Conservation (phyloP, 768 basidiomycete genomes). For the Podaxis sp. region DNA sequence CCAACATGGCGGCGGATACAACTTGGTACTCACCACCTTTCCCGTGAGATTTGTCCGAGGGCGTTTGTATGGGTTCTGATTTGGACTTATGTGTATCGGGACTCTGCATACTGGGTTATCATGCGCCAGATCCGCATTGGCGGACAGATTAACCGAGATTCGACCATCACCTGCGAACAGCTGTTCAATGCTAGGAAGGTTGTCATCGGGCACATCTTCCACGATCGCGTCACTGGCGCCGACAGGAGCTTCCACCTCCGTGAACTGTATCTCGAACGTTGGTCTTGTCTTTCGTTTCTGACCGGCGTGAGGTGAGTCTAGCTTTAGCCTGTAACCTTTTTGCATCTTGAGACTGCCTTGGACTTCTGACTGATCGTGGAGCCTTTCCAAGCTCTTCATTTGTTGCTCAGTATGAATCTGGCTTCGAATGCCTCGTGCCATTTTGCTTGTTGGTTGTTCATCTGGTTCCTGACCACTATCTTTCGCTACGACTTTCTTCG, state of each 20-base stretch:
- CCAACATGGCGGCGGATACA: background rate
- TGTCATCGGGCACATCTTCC: conserved; percentile 35
- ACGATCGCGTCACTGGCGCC: conserved; percentile 22
- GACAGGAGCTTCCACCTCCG: conserved; percentile 34
- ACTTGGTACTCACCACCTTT: background rate
- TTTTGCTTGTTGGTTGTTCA: conserved; percentile 12
- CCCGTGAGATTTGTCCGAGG: background rate
- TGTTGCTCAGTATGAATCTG: conserved; percentile 26
- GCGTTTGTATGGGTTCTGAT: background rate
- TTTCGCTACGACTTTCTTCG: background rate
- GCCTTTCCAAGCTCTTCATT: conserved; percentile 40
- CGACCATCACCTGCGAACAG: background rate
- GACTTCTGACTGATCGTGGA: conserved; percentile 45
- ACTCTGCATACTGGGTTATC: background rate
- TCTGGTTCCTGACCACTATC: conserved; percentile 17
- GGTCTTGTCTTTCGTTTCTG: conserved; percentile 31
- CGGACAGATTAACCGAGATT: background rate
- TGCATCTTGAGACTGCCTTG: conserved; percentile 35
- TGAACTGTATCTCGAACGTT: conserved; percentile 53
- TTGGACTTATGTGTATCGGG: background rate
- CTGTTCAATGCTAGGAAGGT: conserved; percentile 37
- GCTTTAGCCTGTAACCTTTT: conserved; percentile 45
- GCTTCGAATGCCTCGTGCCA: conserved; percentile 12
- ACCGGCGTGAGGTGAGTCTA: conserved; percentile 25
- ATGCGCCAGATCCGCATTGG: background rate